phyloP scores from a whole-genome alignment of 495 filamentous ascomycete species.

The Parachaetomium inaequale region DNA sequence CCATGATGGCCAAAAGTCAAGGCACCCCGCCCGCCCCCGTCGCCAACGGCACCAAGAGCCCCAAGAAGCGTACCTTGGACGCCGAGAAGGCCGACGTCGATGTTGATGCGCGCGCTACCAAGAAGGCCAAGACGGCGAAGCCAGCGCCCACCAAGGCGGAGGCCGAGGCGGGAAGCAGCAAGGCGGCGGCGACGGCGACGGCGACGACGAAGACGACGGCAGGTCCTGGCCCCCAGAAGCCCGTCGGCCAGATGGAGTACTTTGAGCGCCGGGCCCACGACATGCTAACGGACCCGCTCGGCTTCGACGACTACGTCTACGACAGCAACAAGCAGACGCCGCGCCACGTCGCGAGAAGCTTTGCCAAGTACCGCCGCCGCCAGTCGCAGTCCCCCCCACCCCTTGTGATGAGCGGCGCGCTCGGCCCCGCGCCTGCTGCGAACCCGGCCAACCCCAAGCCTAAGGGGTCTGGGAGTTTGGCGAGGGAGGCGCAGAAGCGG shows the following conservation, averaged over 20 bases:
- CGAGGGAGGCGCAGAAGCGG: conserved; percentile 17
- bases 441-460: background rate
- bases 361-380: conserved; percentile 12
- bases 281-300: conserved; percentile 29
- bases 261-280: conserved; percentile 22
- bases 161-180: conserved; percentile 6
- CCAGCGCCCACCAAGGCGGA: background rate
- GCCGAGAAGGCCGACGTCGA: conserved; percentile 12
- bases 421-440: conserved; percentile 6
- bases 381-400: conserved; percentile 1
- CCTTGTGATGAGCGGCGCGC: conserved; percentile 23
- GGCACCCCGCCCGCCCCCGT: background rate
- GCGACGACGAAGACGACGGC: background rate
- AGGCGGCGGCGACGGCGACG: background rate
- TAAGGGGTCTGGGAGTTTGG: background rate
- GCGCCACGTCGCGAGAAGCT: background rate
- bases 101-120: background rate
- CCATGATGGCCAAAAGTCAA: background rate
- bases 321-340: conserved; percentile 11
- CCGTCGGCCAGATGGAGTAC: conserved; percentile 17
- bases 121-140: background rate
- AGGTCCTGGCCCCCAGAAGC: background rate
- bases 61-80: conserved; percentile 13
- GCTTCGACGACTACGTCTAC: conserved; percentile 29
- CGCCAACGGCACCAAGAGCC: background rate